These are phyloP conservation scores for Tricholoma furcatifolium DNA, from an alignment of 768 basidiomycete species.

Conservation along the genomic window DNA sequence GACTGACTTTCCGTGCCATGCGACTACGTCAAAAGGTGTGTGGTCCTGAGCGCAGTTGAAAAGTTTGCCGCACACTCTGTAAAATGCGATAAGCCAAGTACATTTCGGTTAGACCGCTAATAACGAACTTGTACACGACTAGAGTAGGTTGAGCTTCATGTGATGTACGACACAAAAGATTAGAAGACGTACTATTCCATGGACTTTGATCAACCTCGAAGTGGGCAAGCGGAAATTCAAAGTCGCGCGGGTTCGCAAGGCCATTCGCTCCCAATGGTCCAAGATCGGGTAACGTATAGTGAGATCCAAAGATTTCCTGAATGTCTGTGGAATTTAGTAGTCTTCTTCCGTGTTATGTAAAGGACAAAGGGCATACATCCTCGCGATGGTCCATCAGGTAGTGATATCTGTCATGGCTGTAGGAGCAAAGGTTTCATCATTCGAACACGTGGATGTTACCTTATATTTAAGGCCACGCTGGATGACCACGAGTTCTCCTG, in stretches of 20 bases:
- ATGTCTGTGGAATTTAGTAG: slow-evolving; percentile 39
- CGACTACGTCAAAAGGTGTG: slow-evolving; percentile 72
- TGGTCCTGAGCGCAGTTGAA: slow-evolving; percentile 56
- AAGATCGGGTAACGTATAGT: slow-evolving; percentile 62
- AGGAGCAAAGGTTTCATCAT: not conserved
- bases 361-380: slow-evolving; percentile 44
- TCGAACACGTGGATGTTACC: slow-evolving; percentile 28
- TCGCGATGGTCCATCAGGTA: slow-evolving; percentile 60
- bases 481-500: slow-evolving; percentile 65
- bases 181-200: slow-evolving; percentile 48
- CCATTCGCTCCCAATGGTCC: slow-evolving; percentile 67
- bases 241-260: slow-evolving; percentile 64
- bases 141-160: not conserved
- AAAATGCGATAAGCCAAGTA: not conserved
- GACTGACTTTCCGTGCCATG: slow-evolving; percentile 66
- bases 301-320: slow-evolving; percentile 62
- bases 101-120: not conserved
- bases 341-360: not conserved
- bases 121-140: slow-evolving; percentile 51
- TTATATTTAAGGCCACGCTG: slow-evolving; percentile 70
- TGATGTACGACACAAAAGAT: not conserved
- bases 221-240: slow-evolving; percentile 60
- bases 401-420: slow-evolving; percentile 32
- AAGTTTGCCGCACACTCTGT: slow-evolving; percentile 52
- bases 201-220: slow-evolving; percentile 64